Conservation (phyloP, 2,329 filamentous ascomycete species). For the Claviceps pazoutovae region DNA sequence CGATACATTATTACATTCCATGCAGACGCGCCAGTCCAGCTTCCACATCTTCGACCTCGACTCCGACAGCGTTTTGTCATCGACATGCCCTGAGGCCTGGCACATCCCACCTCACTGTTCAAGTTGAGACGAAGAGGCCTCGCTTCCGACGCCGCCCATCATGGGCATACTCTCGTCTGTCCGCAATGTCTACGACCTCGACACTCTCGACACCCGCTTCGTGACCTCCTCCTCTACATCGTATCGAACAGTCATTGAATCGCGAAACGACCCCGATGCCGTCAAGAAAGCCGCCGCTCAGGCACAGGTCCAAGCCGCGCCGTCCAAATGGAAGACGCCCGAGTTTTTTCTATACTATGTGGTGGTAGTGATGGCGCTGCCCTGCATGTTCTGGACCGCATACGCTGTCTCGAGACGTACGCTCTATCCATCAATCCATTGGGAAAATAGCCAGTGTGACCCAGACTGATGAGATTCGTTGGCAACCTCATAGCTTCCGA, state of each 20-base stretch:
- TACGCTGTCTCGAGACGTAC: slow-evolving; percentile 73
- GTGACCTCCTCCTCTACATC: slow-evolving; percentile 56
- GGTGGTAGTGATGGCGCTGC: slow-evolving; percentile 51
- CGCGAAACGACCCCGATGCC: slow-evolving; percentile 28
- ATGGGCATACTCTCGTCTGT: slow-evolving; percentile 32
- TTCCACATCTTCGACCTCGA: no score
- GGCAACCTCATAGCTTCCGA: slow-evolving; percentile 49
- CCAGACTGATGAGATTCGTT: background rate
- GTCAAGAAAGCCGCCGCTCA: slow-evolving; percentile 19
- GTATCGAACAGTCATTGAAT: slow-evolving; percentile 43
- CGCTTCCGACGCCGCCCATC: slow-evolving; percentile 7
- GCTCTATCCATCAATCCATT: slow-evolving; percentile 13
- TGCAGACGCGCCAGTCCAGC: no score
- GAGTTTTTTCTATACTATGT: slow-evolving; percentile 78
- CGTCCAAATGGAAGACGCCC: slow-evolving; percentile 68
- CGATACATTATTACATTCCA: no score
- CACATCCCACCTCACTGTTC: no score
- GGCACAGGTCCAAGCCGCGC: slow-evolving; percentile 30
- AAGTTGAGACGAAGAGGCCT: background rate
- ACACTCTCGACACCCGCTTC: slow-evolving; percentile 49
- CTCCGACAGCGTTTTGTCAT: no score
- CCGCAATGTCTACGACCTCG: slow-evolving; percentile 46
- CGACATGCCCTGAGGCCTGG: no score
- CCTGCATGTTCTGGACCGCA: slow-evolving; percentile 82
- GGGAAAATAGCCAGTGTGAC: background rate